Evolutionary conservation across 192 early-diverging fungal species (phyloP).

Genomic region (Backusella luteola): DNA sequence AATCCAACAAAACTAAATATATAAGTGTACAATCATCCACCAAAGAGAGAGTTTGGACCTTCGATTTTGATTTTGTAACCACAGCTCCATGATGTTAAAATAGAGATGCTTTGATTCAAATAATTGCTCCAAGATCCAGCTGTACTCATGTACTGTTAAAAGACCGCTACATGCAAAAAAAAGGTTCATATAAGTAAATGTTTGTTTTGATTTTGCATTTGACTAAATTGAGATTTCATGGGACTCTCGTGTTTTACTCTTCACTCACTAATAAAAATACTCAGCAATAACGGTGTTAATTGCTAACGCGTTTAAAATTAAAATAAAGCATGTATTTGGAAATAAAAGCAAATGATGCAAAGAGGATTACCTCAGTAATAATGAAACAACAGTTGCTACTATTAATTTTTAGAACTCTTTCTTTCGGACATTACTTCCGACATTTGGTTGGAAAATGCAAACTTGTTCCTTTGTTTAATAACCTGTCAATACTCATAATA

Average conservation of each 20-base stretch:
- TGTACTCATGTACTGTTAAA: not conserved
- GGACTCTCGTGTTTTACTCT: not conserved
- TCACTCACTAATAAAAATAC: not conserved
- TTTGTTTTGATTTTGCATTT: slow-evolving; percentile 5
- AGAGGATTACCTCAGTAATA: not conserved
- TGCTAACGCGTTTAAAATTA: not conserved
- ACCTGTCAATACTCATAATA: slow-evolving; percentile 4
- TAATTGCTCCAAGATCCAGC: not conserved
- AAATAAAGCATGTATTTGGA: not conserved
- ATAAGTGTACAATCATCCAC: too few relatives aligned
- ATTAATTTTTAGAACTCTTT: not conserved
- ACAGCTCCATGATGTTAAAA: not conserved
- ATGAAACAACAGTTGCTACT: not conserved
- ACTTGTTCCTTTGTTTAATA: not conserved
- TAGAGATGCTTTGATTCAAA: not conserved
- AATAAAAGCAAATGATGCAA: not conserved
- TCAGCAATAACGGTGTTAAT: not conserved
- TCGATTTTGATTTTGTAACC: not conserved
- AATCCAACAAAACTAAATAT: too few relatives aligned
- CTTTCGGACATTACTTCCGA: not conserved
- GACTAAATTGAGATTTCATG: slow-evolving; percentile 4
- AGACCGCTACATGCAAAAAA: not conserved
- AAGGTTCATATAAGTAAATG: not conserved
- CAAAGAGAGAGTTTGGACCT: not conserved
- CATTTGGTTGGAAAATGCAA: not conserved